Base-by-base conservation (phyloP, 169 alveolate genomes). In the Cryptosporidium ubiquitum region DNA sequence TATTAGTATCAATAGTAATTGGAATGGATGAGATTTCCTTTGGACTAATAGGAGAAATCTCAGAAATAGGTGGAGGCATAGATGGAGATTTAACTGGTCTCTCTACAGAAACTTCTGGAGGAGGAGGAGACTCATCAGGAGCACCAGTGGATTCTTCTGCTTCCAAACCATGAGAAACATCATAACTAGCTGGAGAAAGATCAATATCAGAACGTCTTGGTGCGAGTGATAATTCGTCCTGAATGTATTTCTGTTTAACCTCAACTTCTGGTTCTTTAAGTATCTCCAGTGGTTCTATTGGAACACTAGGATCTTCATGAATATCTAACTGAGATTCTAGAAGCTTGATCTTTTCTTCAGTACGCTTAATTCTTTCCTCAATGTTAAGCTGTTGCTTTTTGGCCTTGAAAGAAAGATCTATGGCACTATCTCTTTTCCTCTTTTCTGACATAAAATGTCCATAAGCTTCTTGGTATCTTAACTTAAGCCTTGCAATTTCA, bases 121-220 rank as follows among this genome's bases (percentile, higher is more conserved):
- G 44, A n/a, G 3, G 40, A 7, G 58, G 66, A 42, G 66, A 44
- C 33, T 44, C 75, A 14, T 79, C 89, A 3, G 89, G 75, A 61
- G 75, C 79, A 5, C 89, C 89, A 39, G 89, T 61, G 29, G 89
- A 79, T n/a, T 79, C 89, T n/a, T 79, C 89, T 42, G 75, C 89
- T 33, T 79, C 89, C 61, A 79, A 64, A 20, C 73, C 75, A 14
- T 37, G 68, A 5, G 89, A 79, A 31, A 18, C 44, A 0, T 79
- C 89, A 18, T 79, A 79, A 31, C 89, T 79, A 3, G 26, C 33
- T n/a, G 89, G 79, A 31, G 69, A 31, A 12, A 79, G 10, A n/a
- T 79, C 89, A 16, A 47, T 35, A 40, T 79, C 89, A 10, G 73
- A 37, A 18, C 79, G 89, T 29, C 75, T 58, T 20, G 71, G 69